A percentile compares a stretch with the other conserved stretches of the same genome.
These are phyloP conservation scores for Aspergillus ellipticus DNA, from an alignment of 495 filamentous ascomycete genomes.

Conservation along the genomic window DNA sequence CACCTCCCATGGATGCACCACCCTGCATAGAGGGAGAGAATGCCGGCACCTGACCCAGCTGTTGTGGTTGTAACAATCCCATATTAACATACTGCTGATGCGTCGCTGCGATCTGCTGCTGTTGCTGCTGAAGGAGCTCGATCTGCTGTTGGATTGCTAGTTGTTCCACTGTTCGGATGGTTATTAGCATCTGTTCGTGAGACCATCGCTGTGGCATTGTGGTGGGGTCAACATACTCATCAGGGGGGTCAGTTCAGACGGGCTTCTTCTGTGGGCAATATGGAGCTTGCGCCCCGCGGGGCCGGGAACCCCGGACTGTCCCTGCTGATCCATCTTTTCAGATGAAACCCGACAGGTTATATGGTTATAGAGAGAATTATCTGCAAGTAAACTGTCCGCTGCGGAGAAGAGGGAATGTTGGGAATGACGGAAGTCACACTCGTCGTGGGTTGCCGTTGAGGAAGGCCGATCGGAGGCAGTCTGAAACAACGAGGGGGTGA, in stretches of 20 bases:
- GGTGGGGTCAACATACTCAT: constrained; percentile 75
- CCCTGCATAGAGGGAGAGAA: constrained; percentile 67
- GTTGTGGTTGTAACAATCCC: constrained; percentile 83
- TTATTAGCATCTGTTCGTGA: constrained; percentile 7
- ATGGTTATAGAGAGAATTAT: constrained; percentile 1
- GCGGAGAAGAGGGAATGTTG: constrained; percentile 14
- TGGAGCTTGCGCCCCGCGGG: constrained; percentile 87
- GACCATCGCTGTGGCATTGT: not conserved
- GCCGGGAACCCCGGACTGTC: constrained; percentile 71
- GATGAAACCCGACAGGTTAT: constrained; percentile 19
- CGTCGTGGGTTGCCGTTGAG: constrained; percentile 1
- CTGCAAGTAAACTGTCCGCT: constrained; percentile 4
- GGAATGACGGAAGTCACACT: constrained; percentile 8
- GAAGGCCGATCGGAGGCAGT: constrained; percentile 25
- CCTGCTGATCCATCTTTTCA: constrained; percentile 76
- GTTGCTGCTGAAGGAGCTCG: constrained; percentile 94
- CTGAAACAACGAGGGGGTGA: constrained; percentile 21
- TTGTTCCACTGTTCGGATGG: constrained; percentile 75
- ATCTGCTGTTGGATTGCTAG: constrained; percentile 98
- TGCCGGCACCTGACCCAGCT: constrained; percentile 62
- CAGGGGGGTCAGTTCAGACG: constrained; percentile 94
- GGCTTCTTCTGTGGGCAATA: constrained; percentile 95
- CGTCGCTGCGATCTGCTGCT: constrained; percentile 93
- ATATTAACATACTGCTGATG: constrained; percentile 98
- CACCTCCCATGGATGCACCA: constrained; percentile 58